phyloP scores from a whole-genome alignment of 2,329 filamentous ascomycete species.

The Emergomyces pasteurianus region DNA sequence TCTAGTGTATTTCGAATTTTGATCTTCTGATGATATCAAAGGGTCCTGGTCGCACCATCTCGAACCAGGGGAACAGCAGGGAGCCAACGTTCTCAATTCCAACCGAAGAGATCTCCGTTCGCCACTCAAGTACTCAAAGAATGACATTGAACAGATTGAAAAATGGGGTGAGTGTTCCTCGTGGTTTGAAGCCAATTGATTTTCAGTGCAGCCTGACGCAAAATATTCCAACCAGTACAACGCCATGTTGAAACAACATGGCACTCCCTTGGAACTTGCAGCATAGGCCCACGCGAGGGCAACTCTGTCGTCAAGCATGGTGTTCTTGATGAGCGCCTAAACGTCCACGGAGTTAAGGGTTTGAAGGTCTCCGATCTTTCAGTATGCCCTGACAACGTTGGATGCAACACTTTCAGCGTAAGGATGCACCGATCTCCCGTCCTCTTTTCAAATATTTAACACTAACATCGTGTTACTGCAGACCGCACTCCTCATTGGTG shows the following conservation, averaged over 20 bases:
- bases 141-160: conserved; percentile 47
- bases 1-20: conserved; percentile 9
- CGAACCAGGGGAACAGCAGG: conserved; percentile 41
- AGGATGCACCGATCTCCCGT: conserved; percentile 6
- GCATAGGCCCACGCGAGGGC: conserved; percentile 63
- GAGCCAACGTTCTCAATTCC: conserved; percentile 46
- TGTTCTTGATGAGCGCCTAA: conserved; percentile 63
- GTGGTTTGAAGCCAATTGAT: conserved; percentile 3
- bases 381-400: conserved; percentile 70
- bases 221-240: conserved; percentile 42
- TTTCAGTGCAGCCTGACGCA: not conserved
- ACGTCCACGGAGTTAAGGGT: conserved; percentile 64
- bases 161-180: conserved; percentile 38
- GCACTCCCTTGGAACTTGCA: conserved; percentile 58
- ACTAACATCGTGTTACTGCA: conserved; percentile 23
- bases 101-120: conserved; percentile 50
- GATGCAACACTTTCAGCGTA: conserved; percentile 49
- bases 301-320: conserved; percentile 67
- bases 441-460: not conserved
- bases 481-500: conserved; percentile 62
- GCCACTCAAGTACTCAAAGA: conserved; percentile 53
- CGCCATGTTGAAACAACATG: conserved; percentile 66
- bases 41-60: conserved; percentile 53
- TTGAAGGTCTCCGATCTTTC: conserved; percentile 66
- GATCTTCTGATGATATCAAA: conserved; percentile 4